Percentiles rank a stretch among this genome's conserved stretches.
phyloP scores from a whole-genome alignment of 2,329 filamentous ascomycete species.

The Hypomyces rosellus region DNA sequence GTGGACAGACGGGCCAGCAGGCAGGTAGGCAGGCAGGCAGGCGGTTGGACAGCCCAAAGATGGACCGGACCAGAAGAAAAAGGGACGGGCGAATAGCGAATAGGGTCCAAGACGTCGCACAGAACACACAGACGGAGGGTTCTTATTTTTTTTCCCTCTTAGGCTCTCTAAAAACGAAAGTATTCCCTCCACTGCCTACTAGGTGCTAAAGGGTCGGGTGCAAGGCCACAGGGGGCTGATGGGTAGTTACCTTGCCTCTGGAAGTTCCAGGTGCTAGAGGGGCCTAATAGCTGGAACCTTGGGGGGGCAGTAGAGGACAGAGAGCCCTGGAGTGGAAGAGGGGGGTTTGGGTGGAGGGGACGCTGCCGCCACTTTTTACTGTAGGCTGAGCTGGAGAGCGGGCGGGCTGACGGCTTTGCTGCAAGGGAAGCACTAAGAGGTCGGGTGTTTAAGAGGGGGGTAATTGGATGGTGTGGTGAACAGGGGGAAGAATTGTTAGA shows the following conservation, averaged over 20 bases:
- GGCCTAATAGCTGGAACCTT: no score
- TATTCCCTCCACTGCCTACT: background rate
- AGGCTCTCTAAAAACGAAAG: no score
- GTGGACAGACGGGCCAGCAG: no score
- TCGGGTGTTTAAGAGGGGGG: background rate
- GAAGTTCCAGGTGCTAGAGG: no score
- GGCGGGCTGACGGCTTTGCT: background rate
- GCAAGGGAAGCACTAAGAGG: constrained; percentile 4
- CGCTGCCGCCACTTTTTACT: constrained; percentile 11
- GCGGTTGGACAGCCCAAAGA: no score
- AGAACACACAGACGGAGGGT: background rate
- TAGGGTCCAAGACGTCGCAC: constrained; percentile 10
- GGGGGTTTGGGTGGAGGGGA: background rate
- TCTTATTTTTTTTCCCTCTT: background rate
- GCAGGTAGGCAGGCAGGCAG: no score
- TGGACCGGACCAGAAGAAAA: no score
- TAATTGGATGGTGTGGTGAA: constrained; percentile 6
- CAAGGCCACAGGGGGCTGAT: background rate
- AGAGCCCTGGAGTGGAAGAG: no score
- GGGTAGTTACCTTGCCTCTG: no score
- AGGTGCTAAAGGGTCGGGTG: constrained; percentile 1
- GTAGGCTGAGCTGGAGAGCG: no score
- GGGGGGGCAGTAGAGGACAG: no score
- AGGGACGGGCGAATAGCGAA: constrained; percentile 3
- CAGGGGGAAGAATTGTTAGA: background rate